Base-by-base conservation (phyloP, 2,329 filamentous ascomycete species). In the Colletotrichum musae region DNA sequence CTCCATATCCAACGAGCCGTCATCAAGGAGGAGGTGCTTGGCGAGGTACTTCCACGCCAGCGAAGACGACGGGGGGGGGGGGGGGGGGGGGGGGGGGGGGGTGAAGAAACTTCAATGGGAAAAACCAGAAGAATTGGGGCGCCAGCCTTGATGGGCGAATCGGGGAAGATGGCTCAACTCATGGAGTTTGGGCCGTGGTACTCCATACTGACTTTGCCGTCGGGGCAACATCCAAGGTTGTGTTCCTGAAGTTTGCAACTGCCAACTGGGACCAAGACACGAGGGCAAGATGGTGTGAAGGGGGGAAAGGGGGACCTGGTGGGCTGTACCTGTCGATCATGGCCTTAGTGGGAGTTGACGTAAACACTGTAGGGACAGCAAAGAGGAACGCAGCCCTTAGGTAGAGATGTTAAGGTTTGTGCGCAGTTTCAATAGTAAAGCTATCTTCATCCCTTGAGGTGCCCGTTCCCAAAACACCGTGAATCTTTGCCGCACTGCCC, bases 271-370 rank as follows among this genome's bases (percentile, higher is more conserved):
- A 67, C 52, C 58, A 43, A 28, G 53, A 64, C 39, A 58, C n/a
- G 48, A 65, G 64, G 18, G 52, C 32, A 43, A 59, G 24, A 69
- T 50, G 66, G 61, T 69, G 66, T 64, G 56, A 60, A 45, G 60
- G 13, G 39, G 7, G 39, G 50, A 32, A 24, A 52, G 47, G 54
- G 47, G n/a, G 18, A 16, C 32, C 28, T n/a, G 53, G 50, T 62
- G 59, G 59, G 59, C 12, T 54, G 66, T 69, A 39, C 66, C 66
- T 69, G 66, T 59, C 66, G 62, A 69, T 69, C 66, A 59, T 16
- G 36, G 39, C 62, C 66, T 56, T 43, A 66, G 66, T 69, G 66
- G 26, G 62, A 18, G 21, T 62, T 60, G 32, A 21, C n/a, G 26
- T 24, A 6, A 32, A 18, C 50, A 69, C 66, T 69, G 62, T 69